Evolutionary conservation across 441 rosid genomes (phyloP).

Genomic region (Bocquillonia castaneifolia): DNA sequence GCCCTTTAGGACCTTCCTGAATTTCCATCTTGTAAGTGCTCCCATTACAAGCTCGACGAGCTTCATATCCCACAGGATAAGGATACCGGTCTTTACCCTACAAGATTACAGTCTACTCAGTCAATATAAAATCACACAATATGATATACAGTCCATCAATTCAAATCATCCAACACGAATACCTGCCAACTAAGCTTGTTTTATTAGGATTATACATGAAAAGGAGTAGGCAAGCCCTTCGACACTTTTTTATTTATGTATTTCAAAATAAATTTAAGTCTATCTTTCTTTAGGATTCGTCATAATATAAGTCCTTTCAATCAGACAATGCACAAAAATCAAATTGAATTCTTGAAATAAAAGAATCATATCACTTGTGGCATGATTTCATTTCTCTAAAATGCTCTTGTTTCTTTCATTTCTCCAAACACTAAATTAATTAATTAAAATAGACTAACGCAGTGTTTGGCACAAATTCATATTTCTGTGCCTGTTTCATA

Average conservation of each 20-base stretch:
- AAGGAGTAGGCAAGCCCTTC: background rate
- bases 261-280: background rate
- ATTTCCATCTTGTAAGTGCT: slow-evolving; percentile 61
- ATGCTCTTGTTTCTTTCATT: no score
- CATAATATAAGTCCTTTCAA: no score
- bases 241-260: no score
- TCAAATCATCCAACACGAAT: background rate
- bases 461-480: no score
- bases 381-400: no score
- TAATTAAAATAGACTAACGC: no score
- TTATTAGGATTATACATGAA: no score
- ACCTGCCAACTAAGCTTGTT: background rate
- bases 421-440: no score
- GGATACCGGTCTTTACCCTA: slow-evolving; percentile 93
- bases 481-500: no score
- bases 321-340: background rate
- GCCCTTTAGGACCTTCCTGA: slow-evolving; percentile 75
- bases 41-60: slow-evolving; percentile 59
- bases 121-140: background rate
- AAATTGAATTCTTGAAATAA: background rate
- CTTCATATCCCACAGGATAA: slow-evolving; percentile 83
- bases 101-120: slow-evolving; percentile 14
- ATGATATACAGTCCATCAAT: background rate
- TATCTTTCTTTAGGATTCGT: background rate
- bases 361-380: no score